Evolutionary conservation across 768 basidiomycete species (phyloP), one percentile per base, ranked within the genome.

Genomic region (Cubamyces sp.): DNA sequence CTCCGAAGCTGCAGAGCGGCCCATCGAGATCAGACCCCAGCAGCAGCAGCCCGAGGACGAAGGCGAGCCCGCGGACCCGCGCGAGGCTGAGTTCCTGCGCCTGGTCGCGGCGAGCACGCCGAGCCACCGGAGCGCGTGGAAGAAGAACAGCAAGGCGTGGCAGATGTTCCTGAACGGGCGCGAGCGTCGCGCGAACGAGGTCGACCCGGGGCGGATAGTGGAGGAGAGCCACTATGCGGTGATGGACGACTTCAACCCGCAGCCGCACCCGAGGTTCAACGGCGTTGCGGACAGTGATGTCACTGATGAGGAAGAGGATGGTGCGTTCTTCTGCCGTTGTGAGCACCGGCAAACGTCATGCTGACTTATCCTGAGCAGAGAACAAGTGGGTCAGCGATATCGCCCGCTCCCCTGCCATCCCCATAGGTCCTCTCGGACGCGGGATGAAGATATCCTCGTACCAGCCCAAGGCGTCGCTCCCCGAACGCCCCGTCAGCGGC

Each of bases 61-160:
- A 39, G 28, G 54, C 15, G 47, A 4, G 25, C 28, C 48, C 1
- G 11, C 64, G 18, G 80, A 77, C 60, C 73, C 77, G 25, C 77
- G 79, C 54, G 84, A 87, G 66, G 78, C 76, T 34, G 83, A 84
- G 66, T 77, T 90, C 37, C 61, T 84, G 66, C 82, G 79, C 64
- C 78, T 90, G 37, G 83, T 91, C n/a, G 87, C 87, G 9, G 88
- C 87, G 26, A 78, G 83, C 73, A 84, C 78, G 30, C 87, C 88
- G 1, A 90, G 87, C 64, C 90, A 91, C 70, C 80, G 87, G 55
- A 83, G 80, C n/a, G 84, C 84, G 14, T 90, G 88, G 89, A 84
- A 78, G 68, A 80, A 81, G 62, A 81, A 83, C 68, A 82, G 86
- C 67, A 82, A 78, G 62, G 84, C 86, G 14, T 90, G 88, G 88